Percentiles rank a stretch among this genome's conserved stretches.
Evolutionary conservation across 345 rosid genomes (phyloP).

Genomic region (Cardamine resedifolia): DNA sequence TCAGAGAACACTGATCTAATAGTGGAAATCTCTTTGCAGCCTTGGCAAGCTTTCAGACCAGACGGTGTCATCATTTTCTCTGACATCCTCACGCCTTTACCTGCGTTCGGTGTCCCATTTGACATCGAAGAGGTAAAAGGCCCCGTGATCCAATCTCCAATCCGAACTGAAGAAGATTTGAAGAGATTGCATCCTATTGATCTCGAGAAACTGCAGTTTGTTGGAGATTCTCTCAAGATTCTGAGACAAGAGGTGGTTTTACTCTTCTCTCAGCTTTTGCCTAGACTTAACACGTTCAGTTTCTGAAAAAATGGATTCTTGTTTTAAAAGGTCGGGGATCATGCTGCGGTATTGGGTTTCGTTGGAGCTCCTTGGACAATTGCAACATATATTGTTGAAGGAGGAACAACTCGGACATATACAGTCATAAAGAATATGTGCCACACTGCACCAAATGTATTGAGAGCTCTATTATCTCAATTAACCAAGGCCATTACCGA

Average conservation of each 20-base stretch:
- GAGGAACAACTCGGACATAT: slow-evolving; percentile 83
- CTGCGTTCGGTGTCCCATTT: slow-evolving; percentile 92
- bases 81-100: slow-evolving; percentile 89
- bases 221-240: slow-evolving; percentile 76
- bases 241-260: slow-evolving; percentile 68
- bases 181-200: slow-evolving; percentile 79
- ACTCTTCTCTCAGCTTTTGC: background rate
- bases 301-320: slow-evolving; percentile 9
- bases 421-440: slow-evolving; percentile 86
- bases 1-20: slow-evolving; percentile 95
- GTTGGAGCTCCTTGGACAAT: slow-evolving; percentile 98
- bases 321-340: slow-evolving; percentile 59
- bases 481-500: slow-evolving; percentile 74
- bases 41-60: slow-evolving; percentile 89
- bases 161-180: slow-evolving; percentile 64
- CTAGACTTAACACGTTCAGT: background rate
- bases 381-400: slow-evolving; percentile 91
- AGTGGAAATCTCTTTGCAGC: slow-evolving; percentile 93
- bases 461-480: slow-evolving; percentile 78
- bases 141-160: slow-evolving; percentile 77
- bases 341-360: slow-evolving; percentile 81
- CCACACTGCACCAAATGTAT: slow-evolving; percentile 69
- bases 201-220: slow-evolving; percentile 65
- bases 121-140: slow-evolving; percentile 92
- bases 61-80: slow-evolving; percentile 96